These are phyloP conservation scores for Entomortierella chlamydospora DNA, from an alignment of 192 early-diverging fungal genomes.

Conservation along the genomic window DNA sequence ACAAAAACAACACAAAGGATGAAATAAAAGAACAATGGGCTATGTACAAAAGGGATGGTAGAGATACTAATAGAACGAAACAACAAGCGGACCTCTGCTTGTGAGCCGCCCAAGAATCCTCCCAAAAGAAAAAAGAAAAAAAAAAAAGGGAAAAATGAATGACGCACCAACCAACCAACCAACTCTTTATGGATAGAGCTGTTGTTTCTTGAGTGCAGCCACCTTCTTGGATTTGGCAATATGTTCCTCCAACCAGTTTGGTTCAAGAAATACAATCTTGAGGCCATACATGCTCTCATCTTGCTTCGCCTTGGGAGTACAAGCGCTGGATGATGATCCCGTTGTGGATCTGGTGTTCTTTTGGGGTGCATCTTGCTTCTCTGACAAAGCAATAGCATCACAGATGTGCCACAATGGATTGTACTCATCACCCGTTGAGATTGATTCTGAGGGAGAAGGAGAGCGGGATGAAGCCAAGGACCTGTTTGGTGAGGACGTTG, in stretches of 20 bases:
- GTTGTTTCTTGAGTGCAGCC: constrained; percentile 27
- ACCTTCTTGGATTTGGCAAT: constrained; percentile 42
- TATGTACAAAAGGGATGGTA: constrained; percentile 9
- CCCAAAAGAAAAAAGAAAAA: background rate
- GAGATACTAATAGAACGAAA: background rate
- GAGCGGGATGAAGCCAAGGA: constrained; percentile 13
- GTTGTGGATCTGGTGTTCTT: background rate
- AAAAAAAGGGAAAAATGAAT: background rate
- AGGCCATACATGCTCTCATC: constrained; percentile 17
- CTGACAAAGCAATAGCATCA: constrained; percentile 30
- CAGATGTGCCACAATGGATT: constrained; percentile 40
- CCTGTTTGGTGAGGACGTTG: background rate
- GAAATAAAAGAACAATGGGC: constrained; percentile 7
- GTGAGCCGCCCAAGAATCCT: background rate
- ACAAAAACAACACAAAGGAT: background rate
- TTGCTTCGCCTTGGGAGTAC: background rate
- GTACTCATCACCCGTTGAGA: background rate
- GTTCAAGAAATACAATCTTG: constrained; percentile 36
- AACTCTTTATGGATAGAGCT: background rate
- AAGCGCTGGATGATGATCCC: background rate
- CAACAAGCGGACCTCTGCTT: no score
- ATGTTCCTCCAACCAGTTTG: constrained; percentile 44
- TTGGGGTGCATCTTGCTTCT: background rate
- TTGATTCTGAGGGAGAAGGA: constrained; percentile 10
- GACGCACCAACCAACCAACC: background rate